These are phyloP conservation scores for Hevea brasiliensis DNA, from an alignment of 345 rosid genomes.

Conservation along the genomic window DNA sequence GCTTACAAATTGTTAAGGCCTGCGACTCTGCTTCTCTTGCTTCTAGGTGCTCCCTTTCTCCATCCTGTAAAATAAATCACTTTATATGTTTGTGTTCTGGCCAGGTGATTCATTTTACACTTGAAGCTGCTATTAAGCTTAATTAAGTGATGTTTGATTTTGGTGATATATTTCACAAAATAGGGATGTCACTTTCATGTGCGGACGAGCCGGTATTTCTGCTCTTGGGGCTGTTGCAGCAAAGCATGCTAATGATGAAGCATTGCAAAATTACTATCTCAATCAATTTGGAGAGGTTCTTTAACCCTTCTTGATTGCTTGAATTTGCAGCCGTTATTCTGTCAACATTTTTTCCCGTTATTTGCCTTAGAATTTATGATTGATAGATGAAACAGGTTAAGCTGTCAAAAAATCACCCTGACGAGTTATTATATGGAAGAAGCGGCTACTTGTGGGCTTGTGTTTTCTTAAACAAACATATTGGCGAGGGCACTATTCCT, in stretches of 20 bases:
- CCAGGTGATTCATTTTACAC: neutral
- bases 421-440: constrained; percentile 32
- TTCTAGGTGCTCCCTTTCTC: constrained; percentile 14
- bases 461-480: constrained; percentile 30
- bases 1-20: constrained; percentile 31
- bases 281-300: constrained; percentile 26
- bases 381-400: constrained; percentile 20
- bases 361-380: neutral
- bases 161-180: neutral
- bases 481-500: constrained; percentile 22
- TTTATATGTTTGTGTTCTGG: neutral
- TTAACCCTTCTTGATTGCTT: neutral
- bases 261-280: constrained; percentile 25
- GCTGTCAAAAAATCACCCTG: constrained; percentile 20
- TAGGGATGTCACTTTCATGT: constrained; percentile 33
- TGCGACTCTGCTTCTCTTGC: constrained; percentile 21
- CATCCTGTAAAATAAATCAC: too few species aligned
- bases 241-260: constrained; percentile 25
- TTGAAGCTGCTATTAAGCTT: neutral
- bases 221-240: constrained; percentile 38
- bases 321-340: neutral
- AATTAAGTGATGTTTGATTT: neutral
- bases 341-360: neutral
- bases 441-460: constrained; percentile 35
- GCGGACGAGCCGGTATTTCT: constrained; percentile 29